A percentile compares a stretch with the other conserved stretches of the same genome.
phyloP scores from a whole-genome alignment of 164 flowering plant genomes.

The Chimonanthus salicifolius region DNA sequence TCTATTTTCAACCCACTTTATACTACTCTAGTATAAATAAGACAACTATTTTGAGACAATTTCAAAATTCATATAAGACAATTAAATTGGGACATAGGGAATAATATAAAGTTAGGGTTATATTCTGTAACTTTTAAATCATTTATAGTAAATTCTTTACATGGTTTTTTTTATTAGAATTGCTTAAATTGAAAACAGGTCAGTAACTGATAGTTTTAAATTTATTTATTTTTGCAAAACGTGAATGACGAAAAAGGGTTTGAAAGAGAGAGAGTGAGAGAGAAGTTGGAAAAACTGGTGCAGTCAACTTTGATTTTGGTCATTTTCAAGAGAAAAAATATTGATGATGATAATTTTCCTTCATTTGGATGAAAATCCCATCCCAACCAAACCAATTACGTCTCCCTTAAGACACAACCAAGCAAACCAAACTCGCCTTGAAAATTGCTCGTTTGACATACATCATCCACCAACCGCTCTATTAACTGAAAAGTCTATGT shows the following conservation, averaged over 20 bases:
- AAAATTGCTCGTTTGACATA: not conserved
- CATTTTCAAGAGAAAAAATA: not conserved
- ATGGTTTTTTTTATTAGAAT: too few species aligned
- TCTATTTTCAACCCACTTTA: too few species aligned
- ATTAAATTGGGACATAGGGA: too few species aligned
- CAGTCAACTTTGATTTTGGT: conserved; percentile 2
- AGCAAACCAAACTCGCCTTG: not conserved
- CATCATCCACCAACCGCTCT: conserved; percentile 3
- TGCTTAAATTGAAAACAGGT: too few species aligned
- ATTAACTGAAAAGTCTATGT: conserved; percentile 3
- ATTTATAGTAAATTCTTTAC: too few species aligned
- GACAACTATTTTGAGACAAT: too few species aligned
- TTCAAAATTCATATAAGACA: too few species aligned
- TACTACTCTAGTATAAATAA: too few species aligned
- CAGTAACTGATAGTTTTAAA: too few species aligned
- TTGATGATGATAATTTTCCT: not conserved
- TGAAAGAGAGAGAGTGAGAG: not conserved
- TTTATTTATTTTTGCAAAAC: not conserved
- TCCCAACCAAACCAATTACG: conserved; percentile 4
- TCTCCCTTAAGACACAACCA: conserved; percentile 1
- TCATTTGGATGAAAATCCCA: conserved; percentile 1
- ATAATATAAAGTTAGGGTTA: too few species aligned
- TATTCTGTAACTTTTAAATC: too few species aligned
- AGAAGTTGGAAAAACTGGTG: not conserved
- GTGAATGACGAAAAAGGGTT: not conserved